These are phyloP conservation scores for Bolboschoenus planiculmis DNA, from an alignment of 176 grass and related monocot species.

Conservation along the genomic window DNA sequence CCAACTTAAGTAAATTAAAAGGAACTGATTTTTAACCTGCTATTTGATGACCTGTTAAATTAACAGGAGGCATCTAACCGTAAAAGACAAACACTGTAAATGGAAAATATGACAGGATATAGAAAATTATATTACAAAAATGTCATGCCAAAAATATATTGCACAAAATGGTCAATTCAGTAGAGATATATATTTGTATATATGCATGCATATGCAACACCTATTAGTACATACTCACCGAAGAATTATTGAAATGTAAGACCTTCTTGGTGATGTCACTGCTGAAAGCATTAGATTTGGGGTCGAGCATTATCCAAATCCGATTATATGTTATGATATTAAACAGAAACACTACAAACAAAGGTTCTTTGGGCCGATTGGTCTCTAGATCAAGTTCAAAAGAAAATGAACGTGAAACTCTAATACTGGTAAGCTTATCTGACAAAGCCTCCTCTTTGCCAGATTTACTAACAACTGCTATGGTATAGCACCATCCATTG, in stretches of 20 bases:
- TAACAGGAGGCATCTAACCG: not conserved
- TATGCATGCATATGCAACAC: not conserved
- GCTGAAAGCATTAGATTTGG: not conserved
- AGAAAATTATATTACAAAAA: not conserved
- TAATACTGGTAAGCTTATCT: not conserved
- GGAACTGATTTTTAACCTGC: not conserved
- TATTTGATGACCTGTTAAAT: not conserved
- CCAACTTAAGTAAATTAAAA: not conserved
- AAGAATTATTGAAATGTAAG: slow-evolving; percentile 14
- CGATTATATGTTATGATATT: slow-evolving; percentile 59
- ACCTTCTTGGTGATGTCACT: slow-evolving; percentile 25
- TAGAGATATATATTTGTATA: not conserved
- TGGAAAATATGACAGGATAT: not conserved
- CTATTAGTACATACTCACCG: slow-evolving; percentile 17
- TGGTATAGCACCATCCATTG: not conserved
- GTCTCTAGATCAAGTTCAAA: not conserved
- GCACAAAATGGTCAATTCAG: not conserved
- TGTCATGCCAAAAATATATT: not conserved
- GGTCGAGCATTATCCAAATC: slow-evolving; percentile 38
- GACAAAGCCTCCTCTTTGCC: not conserved
- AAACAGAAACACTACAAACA: slow-evolving; percentile 44
- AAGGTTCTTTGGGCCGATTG: not conserved
- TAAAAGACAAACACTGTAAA: not conserved
- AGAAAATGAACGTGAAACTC: slow-evolving; percentile 9
- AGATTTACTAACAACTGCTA: slow-evolving; percentile 24